Evolutionary conservation across 2,329 filamentous ascomycete species (phyloP).

Genomic region (Zasmidium citrigriseum): DNA sequence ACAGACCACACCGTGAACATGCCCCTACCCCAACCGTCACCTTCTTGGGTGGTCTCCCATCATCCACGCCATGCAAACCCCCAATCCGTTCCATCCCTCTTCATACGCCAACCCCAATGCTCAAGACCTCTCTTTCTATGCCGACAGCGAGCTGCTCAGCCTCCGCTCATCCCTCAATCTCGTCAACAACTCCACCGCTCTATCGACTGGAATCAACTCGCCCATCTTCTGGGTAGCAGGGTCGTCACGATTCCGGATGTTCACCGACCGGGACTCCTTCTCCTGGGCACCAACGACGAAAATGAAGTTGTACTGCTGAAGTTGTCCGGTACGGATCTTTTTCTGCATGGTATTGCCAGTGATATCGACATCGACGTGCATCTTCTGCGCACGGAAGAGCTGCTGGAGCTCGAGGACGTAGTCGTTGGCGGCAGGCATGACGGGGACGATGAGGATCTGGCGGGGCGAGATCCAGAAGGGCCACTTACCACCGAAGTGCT

Average conservation of each 20-base stretch:
- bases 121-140: neutral
- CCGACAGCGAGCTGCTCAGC: conserved; percentile 29
- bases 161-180: conserved; percentile 47
- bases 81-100: neutral
- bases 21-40: no score
- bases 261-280: conserved; percentile 59
- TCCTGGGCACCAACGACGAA: conserved; percentile 69
- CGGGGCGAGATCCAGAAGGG: conserved; percentile 86
- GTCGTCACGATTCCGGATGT: conserved; percentile 66
- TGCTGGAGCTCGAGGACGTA: conserved; percentile 75
- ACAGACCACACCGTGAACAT: no score
- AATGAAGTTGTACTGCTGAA: conserved; percentile 82
- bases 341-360: conserved; percentile 82
- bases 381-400: conserved; percentile 63
- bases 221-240: conserved; percentile 63
- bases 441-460: conserved; percentile 76
- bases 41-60: no score
- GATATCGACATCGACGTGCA: conserved; percentile 72
- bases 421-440: conserved; percentile 69
- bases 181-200: conserved; percentile 56
- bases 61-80: neutral
- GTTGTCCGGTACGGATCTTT: conserved; percentile 81
- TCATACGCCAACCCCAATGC: neutral
- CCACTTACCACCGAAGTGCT: conserved; percentile 87
- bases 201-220: conserved; percentile 61